A percentile compares a stretch with the other conserved stretches of the same genome.
These are phyloP conservation scores for Metschnikowia hibisci DNA, from an alignment of 805 yeast species.

Conservation along the genomic window DNA sequence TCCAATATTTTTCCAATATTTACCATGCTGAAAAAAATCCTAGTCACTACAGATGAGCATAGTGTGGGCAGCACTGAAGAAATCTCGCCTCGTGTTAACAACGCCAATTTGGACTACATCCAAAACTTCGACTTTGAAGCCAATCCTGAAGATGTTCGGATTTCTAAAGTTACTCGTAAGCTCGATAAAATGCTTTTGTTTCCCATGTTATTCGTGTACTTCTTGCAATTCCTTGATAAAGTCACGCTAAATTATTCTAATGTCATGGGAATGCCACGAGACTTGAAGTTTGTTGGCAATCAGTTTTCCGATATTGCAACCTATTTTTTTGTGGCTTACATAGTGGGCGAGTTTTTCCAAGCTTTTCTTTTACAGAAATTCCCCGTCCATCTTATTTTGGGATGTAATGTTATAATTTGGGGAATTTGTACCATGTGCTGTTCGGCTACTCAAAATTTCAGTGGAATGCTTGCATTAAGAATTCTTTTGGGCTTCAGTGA, in stretches of 20 bases:
- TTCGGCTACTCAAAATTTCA: constrained; percentile 14
- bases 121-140: constrained; percentile 16
- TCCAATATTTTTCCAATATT: neutral
- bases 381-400: constrained; percentile 15
- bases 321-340: constrained; percentile 17
- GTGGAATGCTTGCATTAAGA: constrained; percentile 14
- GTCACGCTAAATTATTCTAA: constrained; percentile 17
- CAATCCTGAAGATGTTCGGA: constrained; percentile 16
- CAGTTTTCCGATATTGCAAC: constrained; percentile 17
- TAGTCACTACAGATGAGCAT: constrained; percentile 1
- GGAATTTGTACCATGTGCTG: constrained; percentile 14
- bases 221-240: constrained; percentile 18
- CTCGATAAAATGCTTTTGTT: constrained; percentile 15
- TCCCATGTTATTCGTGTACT: constrained; percentile 15
- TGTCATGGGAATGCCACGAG: constrained; percentile 16
- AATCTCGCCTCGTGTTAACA: neutral
- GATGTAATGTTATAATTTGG: constrained; percentile 15
- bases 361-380: constrained; percentile 16
- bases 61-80: constrained; percentile 5
- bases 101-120: constrained; percentile 16
- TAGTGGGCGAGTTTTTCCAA: constrained; percentile 16
- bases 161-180: constrained; percentile 11
- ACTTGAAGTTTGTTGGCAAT: constrained; percentile 15
- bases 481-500: constrained; percentile 16
- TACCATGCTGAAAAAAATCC: neutral